Base-by-base conservation (phyloP, 805 yeast genomes). In the Pichia eremophila region DNA sequence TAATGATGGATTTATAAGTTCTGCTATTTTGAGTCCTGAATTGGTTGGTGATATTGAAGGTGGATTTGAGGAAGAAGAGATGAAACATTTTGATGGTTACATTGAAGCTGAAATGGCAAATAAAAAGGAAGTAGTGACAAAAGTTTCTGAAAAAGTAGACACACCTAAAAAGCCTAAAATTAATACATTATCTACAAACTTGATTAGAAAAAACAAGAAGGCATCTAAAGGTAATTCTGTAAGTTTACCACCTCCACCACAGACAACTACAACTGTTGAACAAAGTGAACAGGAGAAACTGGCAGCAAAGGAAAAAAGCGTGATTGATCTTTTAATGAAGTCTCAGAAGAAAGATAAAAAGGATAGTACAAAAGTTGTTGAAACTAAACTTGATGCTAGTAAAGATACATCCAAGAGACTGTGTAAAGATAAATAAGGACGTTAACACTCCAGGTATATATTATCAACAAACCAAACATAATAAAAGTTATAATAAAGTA, bases 1-100 rank as follows among this genome's bases (percentile, higher is more conserved):
- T 0, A 85, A 95, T 0, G 99, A 93, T 63, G 98, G 98, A 18
- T 91, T 89, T 62, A 84, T 96, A 54, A 83, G 96, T 1, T 74
- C 74, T 41, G 63, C 90, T 1, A 63, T 69, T 8, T 75, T 88
- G 43, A 74, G 74, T 5, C 63, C 66, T 2, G 73, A 66, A 3
- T 70, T 78, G 12, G 69, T 87, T 34, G 96, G 96, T 1, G 69
- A 62, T 31, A 17, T 43, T 5, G 62, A 54, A n/a, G 57, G 69
- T 34, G 54, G 57, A 3, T 64, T 58, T 31, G 64, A 65, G 43
- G 46, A 56, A 28, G 19, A 22, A 14, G 40, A 12, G 8, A 14
- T 27, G 18, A 37, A 25, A 15, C 36, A 34, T 10, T 34, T 34
- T 34, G 36, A 34, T 4, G 38, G 17, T 34, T 12, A 14, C 5